Conservation (phyloP, 1,139 yeast genomes). For the Pneumocystis oryctolagi region DNA sequence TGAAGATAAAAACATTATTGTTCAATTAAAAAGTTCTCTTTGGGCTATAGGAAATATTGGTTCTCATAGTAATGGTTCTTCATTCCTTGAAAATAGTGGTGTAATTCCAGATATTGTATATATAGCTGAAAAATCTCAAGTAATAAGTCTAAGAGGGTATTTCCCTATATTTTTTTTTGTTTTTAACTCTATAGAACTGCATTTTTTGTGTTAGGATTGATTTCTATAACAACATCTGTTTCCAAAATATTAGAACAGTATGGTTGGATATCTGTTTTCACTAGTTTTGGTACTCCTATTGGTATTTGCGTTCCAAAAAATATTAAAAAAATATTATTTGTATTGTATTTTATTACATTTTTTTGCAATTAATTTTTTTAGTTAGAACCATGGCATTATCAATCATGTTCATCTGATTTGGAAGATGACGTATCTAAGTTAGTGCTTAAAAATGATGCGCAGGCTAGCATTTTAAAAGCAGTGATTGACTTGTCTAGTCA, state of each 20-base stretch:
- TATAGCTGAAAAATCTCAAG: constrained; percentile 38
- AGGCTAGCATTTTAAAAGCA: constrained; percentile 35
- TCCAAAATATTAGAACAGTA: constrained; percentile 71
- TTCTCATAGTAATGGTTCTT: constrained; percentile 27
- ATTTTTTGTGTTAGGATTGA: constrained; percentile 60
- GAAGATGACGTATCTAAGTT: constrained; percentile 4
- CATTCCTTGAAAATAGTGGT: constrained; percentile 46
- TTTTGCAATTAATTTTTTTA: background rate
- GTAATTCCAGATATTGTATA: constrained; percentile 41
- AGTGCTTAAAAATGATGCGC: constrained; percentile 28
- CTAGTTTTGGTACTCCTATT: constrained; percentile 37
- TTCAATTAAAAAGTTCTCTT: constrained; percentile 53
- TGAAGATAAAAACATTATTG: constrained; percentile 21
- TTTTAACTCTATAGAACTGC: constrained; percentile 43
- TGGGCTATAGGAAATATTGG: constrained; percentile 87
- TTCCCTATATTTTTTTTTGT: background rate
- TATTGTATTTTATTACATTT: background rate
- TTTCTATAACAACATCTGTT: constrained; percentile 63
- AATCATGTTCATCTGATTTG: background rate
- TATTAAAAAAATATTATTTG: constrained; percentile 14
- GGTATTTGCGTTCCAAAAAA: constrained; percentile 30
- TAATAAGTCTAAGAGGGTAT: constrained; percentile 37
- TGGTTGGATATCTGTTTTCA: constrained; percentile 54
- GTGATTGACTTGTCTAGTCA: constrained; percentile 44
- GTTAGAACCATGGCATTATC: constrained; percentile 2